Evolutionary conservation across 164 flowering plant genomes (phyloP).

Genomic region (Malania oleifera): DNA sequence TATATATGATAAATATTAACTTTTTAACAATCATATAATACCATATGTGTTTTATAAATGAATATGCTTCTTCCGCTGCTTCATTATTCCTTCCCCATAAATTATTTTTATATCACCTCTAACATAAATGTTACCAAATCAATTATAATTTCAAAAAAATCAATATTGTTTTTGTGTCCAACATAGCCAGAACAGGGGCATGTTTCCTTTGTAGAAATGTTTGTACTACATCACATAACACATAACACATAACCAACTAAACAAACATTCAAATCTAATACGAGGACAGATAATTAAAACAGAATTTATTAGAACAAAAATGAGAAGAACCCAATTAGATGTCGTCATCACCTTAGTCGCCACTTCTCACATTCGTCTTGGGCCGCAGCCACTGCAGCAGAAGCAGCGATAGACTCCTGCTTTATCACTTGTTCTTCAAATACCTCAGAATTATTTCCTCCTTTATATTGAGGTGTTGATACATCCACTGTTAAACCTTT

Average conservation of each 20-base stretch:
- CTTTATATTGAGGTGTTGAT: slow-evolving; percentile 20
- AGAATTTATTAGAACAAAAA: not conserved
- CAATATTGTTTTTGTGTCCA: too few species aligned
- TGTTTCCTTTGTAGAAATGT: too few species aligned
- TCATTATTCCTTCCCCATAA: too few species aligned
- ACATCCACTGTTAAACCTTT: slow-evolving; percentile 15
- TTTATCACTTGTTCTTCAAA: slow-evolving; percentile 18
- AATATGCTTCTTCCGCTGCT: too few species aligned
- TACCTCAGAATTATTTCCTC: slow-evolving; percentile 10
- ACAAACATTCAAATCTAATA: not conserved
- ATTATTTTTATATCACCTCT: too few species aligned
- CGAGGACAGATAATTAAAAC: not conserved
- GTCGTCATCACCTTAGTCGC: slow-evolving; percentile 51
- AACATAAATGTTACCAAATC: too few species aligned
- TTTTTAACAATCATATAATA: too few species aligned
- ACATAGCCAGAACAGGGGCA: too few species aligned
- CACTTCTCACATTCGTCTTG: slow-evolving; percentile 74
- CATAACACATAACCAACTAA: not conserved
- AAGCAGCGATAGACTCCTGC: slow-evolving; percentile 19
- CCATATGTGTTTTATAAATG: too few species aligned
- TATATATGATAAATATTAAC: too few species aligned
- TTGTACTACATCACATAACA: too few species aligned
- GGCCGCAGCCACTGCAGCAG: slow-evolving; percentile 26
- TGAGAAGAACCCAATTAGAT: slow-evolving; percentile 1
- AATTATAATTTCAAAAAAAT: too few species aligned